phyloP scores from a whole-genome alignment of 1,284 basidiomycete species.

The Grifola frondosa region DNA sequence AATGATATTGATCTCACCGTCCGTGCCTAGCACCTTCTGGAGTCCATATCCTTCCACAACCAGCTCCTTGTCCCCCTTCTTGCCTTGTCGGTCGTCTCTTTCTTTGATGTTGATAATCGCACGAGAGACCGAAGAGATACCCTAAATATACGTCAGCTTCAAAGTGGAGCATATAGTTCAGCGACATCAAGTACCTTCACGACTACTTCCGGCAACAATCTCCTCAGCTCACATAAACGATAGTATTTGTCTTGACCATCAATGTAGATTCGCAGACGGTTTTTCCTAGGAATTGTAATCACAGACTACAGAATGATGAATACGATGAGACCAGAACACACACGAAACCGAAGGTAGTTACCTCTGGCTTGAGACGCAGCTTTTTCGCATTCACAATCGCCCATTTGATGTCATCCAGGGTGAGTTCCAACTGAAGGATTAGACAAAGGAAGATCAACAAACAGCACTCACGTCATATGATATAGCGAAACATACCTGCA shows the following conservation, averaged over 20 bases:
- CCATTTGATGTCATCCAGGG: conserved; percentile 89
- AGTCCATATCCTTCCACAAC: conserved; percentile 96
- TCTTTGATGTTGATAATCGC: conserved; percentile 92
- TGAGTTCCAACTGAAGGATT: conserved; percentile 84
- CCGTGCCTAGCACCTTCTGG: conserved; percentile 94
- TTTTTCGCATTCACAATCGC: conserved; percentile 88
- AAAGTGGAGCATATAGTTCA: background rate
- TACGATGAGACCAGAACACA: conserved; percentile 2
- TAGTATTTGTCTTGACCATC: conserved; percentile 87
- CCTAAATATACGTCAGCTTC: conserved; percentile 41
- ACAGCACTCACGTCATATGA: conserved; percentile 3
- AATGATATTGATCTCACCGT: conserved; percentile 59
- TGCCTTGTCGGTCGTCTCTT: conserved; percentile 69
- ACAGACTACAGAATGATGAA: conserved; percentile 58
- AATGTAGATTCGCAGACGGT: conserved; percentile 83
- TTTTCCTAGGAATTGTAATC: conserved; percentile 68
- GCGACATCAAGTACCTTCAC: conserved; percentile 63
- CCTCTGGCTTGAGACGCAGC: conserved; percentile 89
- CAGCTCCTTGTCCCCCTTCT: conserved; percentile 81
- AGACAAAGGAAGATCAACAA: background rate
- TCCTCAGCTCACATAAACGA: conserved; percentile 79
- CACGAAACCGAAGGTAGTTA: conserved; percentile 25
- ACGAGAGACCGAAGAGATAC: conserved; percentile 79
- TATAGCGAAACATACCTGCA: conserved; percentile 59
- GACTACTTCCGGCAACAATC: conserved; percentile 77